These are phyloP conservation scores for Phytophthora brassicae DNA, from an alignment of 352 stramenopile genomes.

Conservation along the genomic window DNA sequence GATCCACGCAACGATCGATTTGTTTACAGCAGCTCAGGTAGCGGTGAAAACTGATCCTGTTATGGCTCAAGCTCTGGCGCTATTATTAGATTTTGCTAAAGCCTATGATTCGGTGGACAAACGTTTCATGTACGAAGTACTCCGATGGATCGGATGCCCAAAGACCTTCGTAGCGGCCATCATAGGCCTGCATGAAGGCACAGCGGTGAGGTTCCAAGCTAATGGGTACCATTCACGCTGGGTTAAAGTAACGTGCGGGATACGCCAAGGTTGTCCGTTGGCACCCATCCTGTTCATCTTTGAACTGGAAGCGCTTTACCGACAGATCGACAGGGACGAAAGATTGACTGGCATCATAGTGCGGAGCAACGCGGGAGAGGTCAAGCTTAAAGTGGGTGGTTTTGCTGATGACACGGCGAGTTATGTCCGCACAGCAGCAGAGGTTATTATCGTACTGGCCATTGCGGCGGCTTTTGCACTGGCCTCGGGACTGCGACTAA, in stretches of 20 bases:
- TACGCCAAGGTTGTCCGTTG: background rate
- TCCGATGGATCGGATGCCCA: background rate
- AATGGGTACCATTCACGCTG: background rate
- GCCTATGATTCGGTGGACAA: conserved; percentile 8
- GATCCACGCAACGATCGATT: background rate
- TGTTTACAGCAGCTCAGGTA: background rate
- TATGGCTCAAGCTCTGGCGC: background rate
- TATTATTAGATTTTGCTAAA: conserved; percentile 4
- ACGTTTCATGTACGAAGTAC: background rate
- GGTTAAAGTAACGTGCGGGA: background rate
- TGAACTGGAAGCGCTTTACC: background rate
- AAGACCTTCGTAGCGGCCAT: background rate
- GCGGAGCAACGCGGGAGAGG: background rate
- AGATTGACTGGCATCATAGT: background rate
- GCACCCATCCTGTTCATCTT: background rate
- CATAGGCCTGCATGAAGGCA: background rate
- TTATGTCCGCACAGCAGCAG: no score
- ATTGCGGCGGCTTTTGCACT: no score
- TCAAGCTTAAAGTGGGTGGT: background rate
- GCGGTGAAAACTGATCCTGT: background rate
- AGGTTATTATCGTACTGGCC: no score
- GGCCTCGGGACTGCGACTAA: background rate
- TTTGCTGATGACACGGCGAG: background rate
- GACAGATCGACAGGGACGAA: background rate
- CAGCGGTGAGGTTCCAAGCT: background rate